Evolutionary conservation across 306 rosid species (phyloP), one percentile per base, ranked within the genome.

Genomic region (Mimosa pudica): DNA sequence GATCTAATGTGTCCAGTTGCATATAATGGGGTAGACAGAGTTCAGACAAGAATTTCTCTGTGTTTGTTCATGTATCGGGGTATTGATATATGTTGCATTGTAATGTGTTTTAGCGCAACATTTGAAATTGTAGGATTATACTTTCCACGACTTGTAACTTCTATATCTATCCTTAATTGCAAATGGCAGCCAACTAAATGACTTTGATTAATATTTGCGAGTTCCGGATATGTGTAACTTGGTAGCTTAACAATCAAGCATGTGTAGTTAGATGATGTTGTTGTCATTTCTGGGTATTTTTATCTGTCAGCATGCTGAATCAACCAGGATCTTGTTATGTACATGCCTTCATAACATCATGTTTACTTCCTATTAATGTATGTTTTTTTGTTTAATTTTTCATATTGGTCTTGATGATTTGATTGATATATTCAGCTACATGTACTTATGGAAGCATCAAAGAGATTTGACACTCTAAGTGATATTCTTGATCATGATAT

Each of bases 401-500:
- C 1, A 9, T 63, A 44, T 72, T 78, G 65, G 52, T 82, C 51
- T 79, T 81, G 80, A 83, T 62, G 63, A n/a, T 68, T 42, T 52
- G 75, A 11, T 83, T 85, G 71, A 38, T 82, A 49, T 67, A 67
- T 46, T 79, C 86, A 95, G 99, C 87, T 95, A 65, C 82, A 76
- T 38, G 88, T 80, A 85, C 96, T 95, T 38, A 17, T 61, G 78
- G 94, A 92, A 84, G 98, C 98, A 82, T 91, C 99, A 42, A 84
- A 73, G 84, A 88, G 77, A 17, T 87, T 67, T 62, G 71, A 64
- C 55, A 87, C 92, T 45, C 74, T 95, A 80, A 76, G 63, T 20
- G 87, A 72, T 24, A 68, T 95, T n/a, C 58, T 95, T 52, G 92
- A 92, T 38, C 18, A 12, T 68, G 98, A 92, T 83, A 77, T 89